Base-by-base conservation (phyloP, 139 green algal species). In the Coelastrella sp. region DNA sequence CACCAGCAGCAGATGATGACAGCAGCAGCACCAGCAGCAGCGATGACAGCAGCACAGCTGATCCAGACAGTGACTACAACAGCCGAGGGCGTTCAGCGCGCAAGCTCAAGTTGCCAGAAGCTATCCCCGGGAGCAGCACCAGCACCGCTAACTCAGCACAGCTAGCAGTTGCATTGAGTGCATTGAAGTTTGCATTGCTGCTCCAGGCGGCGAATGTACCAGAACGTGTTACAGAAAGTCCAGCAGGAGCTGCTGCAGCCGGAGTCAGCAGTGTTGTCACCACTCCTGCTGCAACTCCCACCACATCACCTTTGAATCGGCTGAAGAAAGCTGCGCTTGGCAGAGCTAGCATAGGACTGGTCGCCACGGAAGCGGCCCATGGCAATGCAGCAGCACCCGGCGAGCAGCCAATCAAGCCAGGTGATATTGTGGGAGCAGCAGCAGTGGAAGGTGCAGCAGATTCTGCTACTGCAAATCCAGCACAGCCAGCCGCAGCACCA, bases 111-210 rank as follows among this genome's bases (percentile, higher is more conserved):
- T 47, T 88, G 68, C 83, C 83, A 10, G 10, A 56, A n/a, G 32
- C 82, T 74, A 13, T 88, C 3, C 13, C 22, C 3, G 61, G 64
- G 57, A 19, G 59, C 20, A 32, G 20, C 80, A 59, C 5, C 80
- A 73, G 80, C 80, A 86, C 57, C 0, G 19, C 66, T 56, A 22
- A 80, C n/a, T 6, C 83, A 14, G 83, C 66, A 59, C 83, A 88
- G 66, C 83, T 88, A 5, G 83, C 83, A 68, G 83, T 81, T n/a
- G 83, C 83, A 4, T 17, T 88, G 7, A 80, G 68, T 54, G 83
- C 83, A n/a, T 54, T 88, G 6, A 88, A 88, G 83, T 80, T 88
- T 73, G 54, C 56, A 6, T 8, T 88, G 47, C 83, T 88, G 66
- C 19, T 88, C 19, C 79, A 73, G 79, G 17, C 79, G 2, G 23